Evolutionary conservation across 345 rosid species (phyloP).

Genomic region (Gossypioides kirkii): DNA sequence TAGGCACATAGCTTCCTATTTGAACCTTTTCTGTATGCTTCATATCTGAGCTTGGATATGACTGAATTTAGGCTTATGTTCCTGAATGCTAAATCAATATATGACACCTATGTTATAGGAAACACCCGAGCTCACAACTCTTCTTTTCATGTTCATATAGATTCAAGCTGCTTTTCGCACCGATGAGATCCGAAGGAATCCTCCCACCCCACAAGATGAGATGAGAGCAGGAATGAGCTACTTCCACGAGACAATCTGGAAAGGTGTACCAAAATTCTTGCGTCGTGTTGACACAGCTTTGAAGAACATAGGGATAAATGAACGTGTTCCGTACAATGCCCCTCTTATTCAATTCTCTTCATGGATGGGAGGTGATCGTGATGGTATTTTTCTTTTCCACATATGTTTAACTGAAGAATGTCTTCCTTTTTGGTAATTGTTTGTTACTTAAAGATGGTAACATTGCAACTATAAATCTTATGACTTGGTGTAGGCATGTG

Average conservation of each 20-base stretch:
- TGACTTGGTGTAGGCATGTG: not conserved
- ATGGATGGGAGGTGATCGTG: constrained; percentile 99
- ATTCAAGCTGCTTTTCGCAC: constrained; percentile 99
- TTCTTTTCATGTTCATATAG: constrained; percentile 29
- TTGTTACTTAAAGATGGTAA: not conserved
- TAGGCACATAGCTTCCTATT: not conserved
- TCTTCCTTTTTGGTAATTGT: not conserved
- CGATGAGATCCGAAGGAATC: constrained; percentile 91
- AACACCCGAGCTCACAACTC: not conserved
- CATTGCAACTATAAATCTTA: not conserved
- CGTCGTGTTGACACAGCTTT: constrained; percentile 95
- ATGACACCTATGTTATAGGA: not conserved
- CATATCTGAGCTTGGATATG: not conserved
- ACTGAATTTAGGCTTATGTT: not conserved
- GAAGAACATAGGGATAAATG: constrained; percentile 87
- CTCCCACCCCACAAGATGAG: constrained; percentile 99
- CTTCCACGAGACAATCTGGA: constrained; percentile 99
- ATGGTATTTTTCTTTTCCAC: constrained; percentile 44
- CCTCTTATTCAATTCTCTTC: constrained; percentile 97
- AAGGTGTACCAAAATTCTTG: constrained; percentile 93
- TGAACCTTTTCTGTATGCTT: not conserved
- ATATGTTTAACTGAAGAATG: not conserved
- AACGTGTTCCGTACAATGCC: constrained; percentile 94
- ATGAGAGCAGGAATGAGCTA: constrained; percentile 99
- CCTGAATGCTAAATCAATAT: not conserved